Evolutionary conservation across 106 monocot species (phyloP).

Genomic region (Dioscorea zingiberensis): DNA sequence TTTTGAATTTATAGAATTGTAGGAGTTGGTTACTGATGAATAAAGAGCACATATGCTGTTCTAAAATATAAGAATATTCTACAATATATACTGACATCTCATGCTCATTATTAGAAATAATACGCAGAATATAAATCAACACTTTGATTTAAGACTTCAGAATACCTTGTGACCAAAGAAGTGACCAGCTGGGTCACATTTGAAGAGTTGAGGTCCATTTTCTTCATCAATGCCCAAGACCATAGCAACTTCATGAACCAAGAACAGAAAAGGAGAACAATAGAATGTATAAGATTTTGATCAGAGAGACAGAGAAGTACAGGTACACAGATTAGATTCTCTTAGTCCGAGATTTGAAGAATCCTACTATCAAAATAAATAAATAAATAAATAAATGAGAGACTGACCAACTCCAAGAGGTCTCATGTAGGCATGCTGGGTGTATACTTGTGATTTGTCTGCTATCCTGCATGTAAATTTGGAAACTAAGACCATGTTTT

Average conservation of each 20-base stretch:
- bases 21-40: no score
- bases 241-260: slow-evolving; percentile 69
- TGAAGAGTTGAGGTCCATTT: slow-evolving; percentile 93
- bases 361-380: background rate
- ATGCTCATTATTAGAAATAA: background rate
- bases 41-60: no score
- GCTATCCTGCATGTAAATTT: slow-evolving; percentile 67
- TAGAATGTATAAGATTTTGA: background rate
- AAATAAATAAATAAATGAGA: background rate
- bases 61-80: no score
- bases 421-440: slow-evolving; percentile 99
- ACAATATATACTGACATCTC: no score
- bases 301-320: background rate
- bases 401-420: slow-evolving; percentile 95
- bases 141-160: background rate
- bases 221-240: slow-evolving; percentile 97
- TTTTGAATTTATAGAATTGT: no score
- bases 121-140: background rate
- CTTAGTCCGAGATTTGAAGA: background rate
- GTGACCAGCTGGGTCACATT: slow-evolving; percentile 99
- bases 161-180: slow-evolving; percentile 99
- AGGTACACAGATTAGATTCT: background rate
- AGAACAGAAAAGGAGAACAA: slow-evolving; percentile 8
- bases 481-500: no score
- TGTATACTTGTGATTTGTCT: slow-evolving; percentile 94